A percentile compares a stretch with the other conserved stretches of the same genome.
These are phyloP conservation scores for Fusarium sp. DNA, from an alignment of 2,329 filamentous ascomycete genomes.

Conservation along the genomic window DNA sequence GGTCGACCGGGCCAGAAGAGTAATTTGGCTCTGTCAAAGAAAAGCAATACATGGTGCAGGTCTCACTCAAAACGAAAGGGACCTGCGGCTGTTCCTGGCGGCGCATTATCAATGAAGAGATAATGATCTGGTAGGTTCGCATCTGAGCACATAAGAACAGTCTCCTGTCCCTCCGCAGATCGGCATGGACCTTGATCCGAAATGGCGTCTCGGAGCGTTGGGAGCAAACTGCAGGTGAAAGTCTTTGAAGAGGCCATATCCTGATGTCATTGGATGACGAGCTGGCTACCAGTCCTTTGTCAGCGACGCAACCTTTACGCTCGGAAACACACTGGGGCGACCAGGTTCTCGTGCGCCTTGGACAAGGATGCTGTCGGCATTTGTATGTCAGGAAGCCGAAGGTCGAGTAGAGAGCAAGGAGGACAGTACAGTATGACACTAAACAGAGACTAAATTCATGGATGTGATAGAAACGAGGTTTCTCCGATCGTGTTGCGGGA, in stretches of 20 bases:
- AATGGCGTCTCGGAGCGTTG: constrained; percentile 19
- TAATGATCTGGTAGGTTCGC: not conserved
- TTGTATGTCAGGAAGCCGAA: constrained; percentile 3
- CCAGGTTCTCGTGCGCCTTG: constrained; percentile 1
- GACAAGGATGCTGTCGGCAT: constrained; percentile 10
- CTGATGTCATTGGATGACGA: constrained; percentile 32
- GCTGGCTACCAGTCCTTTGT: not conserved
- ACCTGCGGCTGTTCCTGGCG: constrained; percentile 35
- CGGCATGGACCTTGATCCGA: constrained; percentile 24
- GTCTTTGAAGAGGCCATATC: not conserved
- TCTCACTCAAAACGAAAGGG: constrained; percentile 36
- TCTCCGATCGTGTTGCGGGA: not conserved
- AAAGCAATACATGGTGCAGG: constrained; percentile 39
- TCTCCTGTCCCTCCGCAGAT: not conserved
- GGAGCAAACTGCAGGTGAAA: constrained; percentile 4
- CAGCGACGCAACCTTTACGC: not conserved
- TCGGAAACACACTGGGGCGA: not conserved
- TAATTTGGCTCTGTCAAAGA: constrained; percentile 26
- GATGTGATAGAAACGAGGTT: not conserved
- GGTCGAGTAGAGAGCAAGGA: not conserved
- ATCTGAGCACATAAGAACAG: not conserved
- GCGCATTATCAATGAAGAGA: constrained; percentile 9
- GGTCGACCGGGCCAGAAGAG: constrained; percentile 12
- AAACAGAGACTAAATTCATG: not conserved
- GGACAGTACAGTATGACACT: constrained; percentile 2